Evolutionary conservation across 2,329 filamentous ascomycete genomes (phyloP).

Genomic region (Metarhizium rileyi): DNA sequence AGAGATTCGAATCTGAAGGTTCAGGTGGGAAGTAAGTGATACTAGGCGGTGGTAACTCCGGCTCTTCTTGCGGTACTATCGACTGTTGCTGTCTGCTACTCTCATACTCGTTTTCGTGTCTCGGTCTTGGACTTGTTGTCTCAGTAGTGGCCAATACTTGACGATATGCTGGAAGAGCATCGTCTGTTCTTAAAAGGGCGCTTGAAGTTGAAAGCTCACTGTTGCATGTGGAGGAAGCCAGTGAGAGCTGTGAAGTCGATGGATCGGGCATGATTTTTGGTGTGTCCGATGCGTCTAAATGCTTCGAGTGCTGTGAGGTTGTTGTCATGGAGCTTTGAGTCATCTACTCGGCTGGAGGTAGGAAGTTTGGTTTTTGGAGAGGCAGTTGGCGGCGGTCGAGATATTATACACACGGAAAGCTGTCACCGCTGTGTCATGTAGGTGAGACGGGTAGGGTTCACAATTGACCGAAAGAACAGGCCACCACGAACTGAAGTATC

Average conservation of each 20-base stretch:
- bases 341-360: background rate
- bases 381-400: background rate
- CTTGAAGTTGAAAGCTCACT: slow-evolving; percentile 4
- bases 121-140: background rate
- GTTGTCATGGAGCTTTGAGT: background rate
- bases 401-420: background rate
- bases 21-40: slow-evolving; percentile 9
- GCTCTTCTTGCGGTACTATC: background rate
- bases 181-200: background rate
- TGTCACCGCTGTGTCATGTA: background rate
- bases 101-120: background rate
- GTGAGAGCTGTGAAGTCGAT: background rate
- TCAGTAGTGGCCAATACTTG: background rate
- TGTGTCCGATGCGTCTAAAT: background rate
- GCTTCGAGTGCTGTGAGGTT: background rate
- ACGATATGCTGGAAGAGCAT: background rate
- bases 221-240: background rate
- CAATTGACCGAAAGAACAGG: background rate
- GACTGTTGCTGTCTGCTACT: background rate
- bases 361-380: background rate
- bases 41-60: background rate
- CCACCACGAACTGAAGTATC: background rate
- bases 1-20: slow-evolving; percentile 31
- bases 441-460: background rate
- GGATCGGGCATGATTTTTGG: background rate